Evolutionary conservation across 306 rosid genomes (phyloP).

Genomic region (Trifolium pratense): DNA sequence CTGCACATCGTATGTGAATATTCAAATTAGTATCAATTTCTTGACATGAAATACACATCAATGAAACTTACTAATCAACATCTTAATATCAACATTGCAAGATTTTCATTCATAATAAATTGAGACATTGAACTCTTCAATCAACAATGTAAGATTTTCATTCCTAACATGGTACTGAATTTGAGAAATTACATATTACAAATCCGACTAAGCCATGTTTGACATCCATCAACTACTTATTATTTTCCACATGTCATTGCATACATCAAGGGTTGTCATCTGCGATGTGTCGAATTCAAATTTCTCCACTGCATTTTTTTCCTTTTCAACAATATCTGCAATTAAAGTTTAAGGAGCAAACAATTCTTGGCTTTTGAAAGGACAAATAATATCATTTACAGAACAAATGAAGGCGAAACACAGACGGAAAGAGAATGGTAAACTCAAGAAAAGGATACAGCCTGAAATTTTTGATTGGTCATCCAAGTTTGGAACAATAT

Average conservation of each 20-base stretch:
- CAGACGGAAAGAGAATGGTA: constrained; percentile 16
- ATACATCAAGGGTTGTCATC: constrained; percentile 54
- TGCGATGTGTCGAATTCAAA: constrained; percentile 67
- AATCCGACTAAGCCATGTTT: constrained; percentile 10
- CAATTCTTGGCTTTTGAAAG: constrained; percentile 14
- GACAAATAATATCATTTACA: not conserved
- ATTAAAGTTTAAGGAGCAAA: constrained; percentile 50
- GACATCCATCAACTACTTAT: constrained; percentile 47
- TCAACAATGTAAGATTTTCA: not conserved
- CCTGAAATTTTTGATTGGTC: constrained; percentile 74
- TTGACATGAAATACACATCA: constrained; percentile 15
- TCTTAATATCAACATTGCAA: constrained; percentile 32
- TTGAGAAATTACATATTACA: constrained; percentile 36
- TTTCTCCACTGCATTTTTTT: constrained; percentile 56
- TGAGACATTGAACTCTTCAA: constrained; percentile 30
- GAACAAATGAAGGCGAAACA: constrained; percentile 22
- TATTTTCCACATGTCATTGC: constrained; percentile 77
- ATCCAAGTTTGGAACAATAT: constrained; percentile 73
- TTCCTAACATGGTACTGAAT: constrained; percentile 14
- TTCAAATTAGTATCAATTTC: not conserved
- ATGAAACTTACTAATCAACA: constrained; percentile 11
- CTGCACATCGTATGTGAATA: not conserved
- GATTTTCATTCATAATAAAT: constrained; percentile 30
- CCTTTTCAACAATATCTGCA: constrained; percentile 79
- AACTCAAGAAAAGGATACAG: constrained; percentile 73